A percentile compares a stretch with the other conserved stretches of the same genome.
Evolutionary conservation across 2,329 filamentous ascomycete species (phyloP).

Genomic region (Penicillium sclerotiorum): DNA sequence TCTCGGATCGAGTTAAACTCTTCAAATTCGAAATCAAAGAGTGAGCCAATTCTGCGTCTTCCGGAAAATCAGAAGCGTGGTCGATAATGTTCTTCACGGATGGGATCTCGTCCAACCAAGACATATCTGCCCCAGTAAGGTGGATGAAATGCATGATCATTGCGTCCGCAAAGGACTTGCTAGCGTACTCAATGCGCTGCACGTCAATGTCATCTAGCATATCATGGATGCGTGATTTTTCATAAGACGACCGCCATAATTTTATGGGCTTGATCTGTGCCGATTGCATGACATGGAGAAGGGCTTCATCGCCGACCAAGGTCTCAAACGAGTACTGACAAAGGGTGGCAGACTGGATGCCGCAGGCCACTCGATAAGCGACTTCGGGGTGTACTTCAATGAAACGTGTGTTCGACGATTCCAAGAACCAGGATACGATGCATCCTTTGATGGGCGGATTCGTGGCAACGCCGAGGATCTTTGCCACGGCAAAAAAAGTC

Average conservation of each 20-base stretch:
- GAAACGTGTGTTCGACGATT: slow-evolving; percentile 58
- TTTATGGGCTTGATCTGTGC: slow-evolving; percentile 5
- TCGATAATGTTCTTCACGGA: slow-evolving; percentile 34
- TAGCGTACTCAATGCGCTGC: slow-evolving; percentile 63
- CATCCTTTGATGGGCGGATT: slow-evolving; percentile 44
- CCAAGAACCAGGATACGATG: slow-evolving; percentile 62
- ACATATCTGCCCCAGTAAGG: slow-evolving; percentile 38
- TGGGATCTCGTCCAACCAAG: slow-evolving; percentile 39
- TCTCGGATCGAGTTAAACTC: slow-evolving; percentile 33
- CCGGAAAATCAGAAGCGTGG: slow-evolving; percentile 16
- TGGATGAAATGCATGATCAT: slow-evolving; percentile 40
- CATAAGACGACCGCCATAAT: slow-evolving; percentile 36
- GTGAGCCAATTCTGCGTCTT: slow-evolving; percentile 17
- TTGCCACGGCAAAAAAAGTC: slow-evolving; percentile 66
- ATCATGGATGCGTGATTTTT: slow-evolving; percentile 50
- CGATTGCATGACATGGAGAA: slow-evolving; percentile 43
- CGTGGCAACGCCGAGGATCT: slow-evolving; percentile 54
- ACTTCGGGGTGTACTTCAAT: slow-evolving; percentile 67
- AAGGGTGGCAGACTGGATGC: slow-evolving; percentile 37
- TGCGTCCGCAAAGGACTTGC: slow-evolving; percentile 55
- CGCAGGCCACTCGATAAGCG: slow-evolving; percentile 58
- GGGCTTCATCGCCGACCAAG: slow-evolving; percentile 64
- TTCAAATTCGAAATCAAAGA: slow-evolving; percentile 31
- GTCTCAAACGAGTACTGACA: slow-evolving; percentile 57
- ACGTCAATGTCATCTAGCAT: slow-evolving; percentile 57